Evolutionary conservation across 2,329 filamentous ascomycete species (phyloP), one percentile per base, ranked within the genome.

Genomic region (Trichocomaceae sp.): DNA sequence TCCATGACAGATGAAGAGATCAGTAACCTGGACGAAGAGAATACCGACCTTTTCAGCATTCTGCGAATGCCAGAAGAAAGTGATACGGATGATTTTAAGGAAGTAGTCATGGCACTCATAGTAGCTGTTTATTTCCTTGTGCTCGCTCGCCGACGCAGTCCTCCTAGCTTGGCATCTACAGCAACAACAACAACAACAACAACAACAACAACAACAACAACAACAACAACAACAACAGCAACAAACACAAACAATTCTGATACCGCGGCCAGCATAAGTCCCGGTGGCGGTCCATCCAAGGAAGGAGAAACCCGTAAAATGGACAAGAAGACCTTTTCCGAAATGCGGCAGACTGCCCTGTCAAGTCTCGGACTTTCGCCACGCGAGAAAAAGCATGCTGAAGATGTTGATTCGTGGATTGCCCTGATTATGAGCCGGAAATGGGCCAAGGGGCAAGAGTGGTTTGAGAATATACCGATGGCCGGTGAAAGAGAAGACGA

Each of bases 371-470:
- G 67, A 2, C 58, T 73, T 7, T 61, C 74, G 1, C 61, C 79
- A 7, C 77, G 72, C 15, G 65, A 76, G 13, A 73, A 75, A 47
- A 58, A 61, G 19, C 66, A 71, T 54, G 66, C 67, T 10, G 69
- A 67, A 50, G 81, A 85, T 35, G 78, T 90, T 37, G 82, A 87
- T 57, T 71, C 73, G 2, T 86, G 85, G 59, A 78, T 87, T 56
- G 69, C 79, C 19, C 72, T 80, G 55, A 77, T 87, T 42, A 79
- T 71, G 59, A 65, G 69, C 19, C 68, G 72, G 20, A 67, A 67
- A 1, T 80, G 77, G 74, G 71, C 79, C 17, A 76, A 81, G 77
- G 85, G 67, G 3, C 67, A 79, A 50, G 84, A 88, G 62, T 89
- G 86, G 86, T 88, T 87, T 57, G 71, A 77, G 26, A 83, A 87